Percentiles rank a stretch among this genome's conserved stretches.
Conservation (phyloP, 2,329 filamentous ascomycete genomes). For the Xylariomycetidae sp. region DNA sequence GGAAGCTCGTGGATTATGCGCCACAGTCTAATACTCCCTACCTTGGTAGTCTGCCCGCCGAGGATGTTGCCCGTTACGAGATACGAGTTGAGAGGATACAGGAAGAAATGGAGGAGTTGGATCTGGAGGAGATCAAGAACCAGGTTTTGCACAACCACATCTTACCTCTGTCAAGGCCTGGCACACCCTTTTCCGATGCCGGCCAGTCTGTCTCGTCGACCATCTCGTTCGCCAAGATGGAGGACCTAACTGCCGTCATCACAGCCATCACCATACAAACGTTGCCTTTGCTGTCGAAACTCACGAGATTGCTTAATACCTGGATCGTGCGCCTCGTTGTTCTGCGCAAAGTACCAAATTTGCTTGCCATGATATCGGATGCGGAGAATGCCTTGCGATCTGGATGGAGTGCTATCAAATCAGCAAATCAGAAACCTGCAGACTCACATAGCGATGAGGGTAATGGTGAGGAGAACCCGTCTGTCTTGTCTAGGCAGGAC, state of each 20-base stretch:
- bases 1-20: conserved; percentile 16
- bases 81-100: conserved; percentile 69
- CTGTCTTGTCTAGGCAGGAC: conserved; percentile 37
- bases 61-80: conserved; percentile 65
- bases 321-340: conserved; percentile 78
- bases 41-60: conserved; percentile 65
- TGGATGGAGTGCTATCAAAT: conserved; percentile 60
- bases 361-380: conserved; percentile 62
- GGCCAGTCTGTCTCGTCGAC: conserved; percentile 35
- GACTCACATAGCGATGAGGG: conserved; percentile 4
- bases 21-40: conserved; percentile 38
- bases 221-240: conserved; percentile 64
- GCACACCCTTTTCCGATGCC: conserved; percentile 43
- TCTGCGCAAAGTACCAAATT: conserved; percentile 65
- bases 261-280: conserved; percentile 89
- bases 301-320: conserved; percentile 67
- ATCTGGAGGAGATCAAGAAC: conserved; percentile 83
- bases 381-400: conserved; percentile 60
- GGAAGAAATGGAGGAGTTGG: conserved; percentile 62
- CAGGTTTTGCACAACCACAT: conserved; percentile 81
- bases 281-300: conserved; percentile 71
- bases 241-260: conserved; percentile 84
- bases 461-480: conserved; percentile 11
- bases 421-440: conserved; percentile 11
- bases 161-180: conserved; percentile 51